Conservation (phyloP, 2,329 filamentous ascomycete species). For the Fusarium nelsonii region DNA sequence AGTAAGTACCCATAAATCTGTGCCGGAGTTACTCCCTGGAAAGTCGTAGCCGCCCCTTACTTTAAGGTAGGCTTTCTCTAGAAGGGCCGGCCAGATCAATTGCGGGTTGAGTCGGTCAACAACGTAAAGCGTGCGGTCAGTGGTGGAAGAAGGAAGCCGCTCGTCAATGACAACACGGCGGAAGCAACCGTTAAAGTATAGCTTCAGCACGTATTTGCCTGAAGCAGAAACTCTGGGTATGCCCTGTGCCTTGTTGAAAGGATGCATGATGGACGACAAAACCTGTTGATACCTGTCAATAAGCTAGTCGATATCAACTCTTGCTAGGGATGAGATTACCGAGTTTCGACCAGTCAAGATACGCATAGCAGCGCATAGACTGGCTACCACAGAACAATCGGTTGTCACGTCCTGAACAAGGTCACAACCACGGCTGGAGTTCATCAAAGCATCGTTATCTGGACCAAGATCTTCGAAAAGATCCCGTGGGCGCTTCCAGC, state of each 20-base stretch:
- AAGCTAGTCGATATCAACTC: not conserved
- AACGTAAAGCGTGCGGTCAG: slow-evolving; percentile 83
- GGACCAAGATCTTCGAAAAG: slow-evolving; percentile 55
- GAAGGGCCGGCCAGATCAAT: slow-evolving; percentile 90
- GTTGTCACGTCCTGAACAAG: slow-evolving; percentile 95
- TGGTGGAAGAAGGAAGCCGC: slow-evolving; percentile 81
- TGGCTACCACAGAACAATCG: slow-evolving; percentile 97
- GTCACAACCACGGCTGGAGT: slow-evolving; percentile 72
- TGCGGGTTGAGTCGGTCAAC: slow-evolving; percentile 84
- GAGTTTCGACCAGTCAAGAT: slow-evolving; percentile 75
- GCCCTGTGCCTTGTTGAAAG: slow-evolving; percentile 71
- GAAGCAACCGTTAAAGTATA: slow-evolving; percentile 96
- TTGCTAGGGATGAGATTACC: slow-evolving; percentile 58
- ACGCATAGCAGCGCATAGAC: slow-evolving; percentile 84
- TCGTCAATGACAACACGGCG: slow-evolving; percentile 91
- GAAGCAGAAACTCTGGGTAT: slow-evolving; percentile 76
- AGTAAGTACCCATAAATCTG: slow-evolving; percentile 90
- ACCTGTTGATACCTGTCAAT: slow-evolving; percentile 61
- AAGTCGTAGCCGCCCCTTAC: slow-evolving; percentile 97
- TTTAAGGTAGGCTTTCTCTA: slow-evolving; percentile 98
- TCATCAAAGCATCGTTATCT: slow-evolving; percentile 65
- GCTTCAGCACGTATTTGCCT: slow-evolving; percentile 90
- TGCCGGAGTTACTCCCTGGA: slow-evolving; percentile 95
- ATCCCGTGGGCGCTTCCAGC: slow-evolving; percentile 84
- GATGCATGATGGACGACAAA: slow-evolving; percentile 79